Evolutionary conservation across 176 grass and related monocot species (phyloP), one percentile per base, ranked within the genome.

Genomic region (Ensete glaucum): DNA sequence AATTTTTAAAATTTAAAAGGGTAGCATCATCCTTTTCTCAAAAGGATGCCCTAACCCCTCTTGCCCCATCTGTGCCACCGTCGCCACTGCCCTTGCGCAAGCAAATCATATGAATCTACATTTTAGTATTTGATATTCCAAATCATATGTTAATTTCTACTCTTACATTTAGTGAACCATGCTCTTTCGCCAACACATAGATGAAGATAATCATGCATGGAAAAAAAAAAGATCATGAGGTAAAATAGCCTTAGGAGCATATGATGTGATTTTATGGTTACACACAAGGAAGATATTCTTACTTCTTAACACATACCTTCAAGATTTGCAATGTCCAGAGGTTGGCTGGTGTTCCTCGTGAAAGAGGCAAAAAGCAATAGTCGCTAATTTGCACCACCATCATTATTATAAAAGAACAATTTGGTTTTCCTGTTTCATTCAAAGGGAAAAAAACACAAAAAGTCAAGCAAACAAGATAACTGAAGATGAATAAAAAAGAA

Each of bases 381-480:
- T 83, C 79, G 50, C 83, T 73, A 48, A 52, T 84, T 82, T 89
- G 93, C 69, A 97, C 64, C 90, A 97, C n/a, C n/a, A n/a, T 88
- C 78, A 87, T 80, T 80, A 97, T 87, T 80, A 74, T 78, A 97
- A 83, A 81, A 97, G 78, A 77, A 93, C 72, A 69, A 97, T 76
- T 50, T 93, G 87, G 2, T 83, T 88, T 52, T 97, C 90, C 93
- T 97, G 81, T 96, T n/a, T n/a, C 14, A 71, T 8, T 70, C 58
- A 50, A 81, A 79, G 71, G 24, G 10, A 53, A 64, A 79, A n/a
- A 23, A 12, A 73, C 50, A 73, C 48, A 15, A 69, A 1, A 17
- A 17, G 25, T 25, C 25, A 13, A 64, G 14, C 43, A 48, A 3
- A 76, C 17, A 71, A 62, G 54, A 87, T 62, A 81, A 83, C 4